phyloP scores from a whole-genome alignment of 306 rosid species.

The Corylus heterophylla region DNA sequence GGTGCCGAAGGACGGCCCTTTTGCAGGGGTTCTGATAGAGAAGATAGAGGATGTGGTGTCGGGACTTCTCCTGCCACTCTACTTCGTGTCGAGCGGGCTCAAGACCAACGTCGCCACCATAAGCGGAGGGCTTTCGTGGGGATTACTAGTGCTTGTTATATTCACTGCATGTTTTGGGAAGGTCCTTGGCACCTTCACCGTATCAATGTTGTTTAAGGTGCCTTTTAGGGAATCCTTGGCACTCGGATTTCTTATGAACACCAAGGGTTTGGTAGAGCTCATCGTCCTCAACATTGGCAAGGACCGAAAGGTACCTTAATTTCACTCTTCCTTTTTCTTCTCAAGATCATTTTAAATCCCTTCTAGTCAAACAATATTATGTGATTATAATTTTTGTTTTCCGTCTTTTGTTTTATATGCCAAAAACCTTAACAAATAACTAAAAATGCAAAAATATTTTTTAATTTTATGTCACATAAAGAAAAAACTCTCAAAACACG shows the following conservation, averaged over 20 bases:
- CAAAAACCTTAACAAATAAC: too few relatives aligned
- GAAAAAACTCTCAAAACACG: too few relatives aligned
- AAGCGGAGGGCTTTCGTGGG: conserved; percentile 65
- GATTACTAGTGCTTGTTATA: conserved; percentile 49
- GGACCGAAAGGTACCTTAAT: conserved; percentile 58
- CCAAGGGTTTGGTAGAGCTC: conserved; percentile 77
- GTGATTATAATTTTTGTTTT: too few relatives aligned
- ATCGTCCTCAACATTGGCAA: conserved; percentile 82
- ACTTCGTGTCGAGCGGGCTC: conserved; percentile 70
- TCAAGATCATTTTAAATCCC: neutral
- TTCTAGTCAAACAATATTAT: too few relatives aligned
- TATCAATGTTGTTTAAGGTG: conserved; percentile 40
- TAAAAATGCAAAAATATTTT: too few relatives aligned
- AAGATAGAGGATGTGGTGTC: conserved; percentile 68
- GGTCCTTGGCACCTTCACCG: conserved; percentile 50
- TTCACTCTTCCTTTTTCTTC: neutral
- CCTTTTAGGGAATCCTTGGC: conserved; percentile 62
- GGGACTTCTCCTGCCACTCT: conserved; percentile 61
- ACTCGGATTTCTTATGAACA: conserved; percentile 79
- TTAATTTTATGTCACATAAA: too few relatives aligned
- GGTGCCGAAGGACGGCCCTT: conserved; percentile 72
- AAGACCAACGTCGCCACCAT: conserved; percentile 73
- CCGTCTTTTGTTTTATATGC: too few relatives aligned
- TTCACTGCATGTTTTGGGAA: conserved; percentile 72
- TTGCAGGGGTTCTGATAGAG: conserved; percentile 63